These are phyloP conservation scores for Coprinellus micaceus DNA, from an alignment of 768 basidiomycete genomes.

Conservation along the genomic window DNA sequence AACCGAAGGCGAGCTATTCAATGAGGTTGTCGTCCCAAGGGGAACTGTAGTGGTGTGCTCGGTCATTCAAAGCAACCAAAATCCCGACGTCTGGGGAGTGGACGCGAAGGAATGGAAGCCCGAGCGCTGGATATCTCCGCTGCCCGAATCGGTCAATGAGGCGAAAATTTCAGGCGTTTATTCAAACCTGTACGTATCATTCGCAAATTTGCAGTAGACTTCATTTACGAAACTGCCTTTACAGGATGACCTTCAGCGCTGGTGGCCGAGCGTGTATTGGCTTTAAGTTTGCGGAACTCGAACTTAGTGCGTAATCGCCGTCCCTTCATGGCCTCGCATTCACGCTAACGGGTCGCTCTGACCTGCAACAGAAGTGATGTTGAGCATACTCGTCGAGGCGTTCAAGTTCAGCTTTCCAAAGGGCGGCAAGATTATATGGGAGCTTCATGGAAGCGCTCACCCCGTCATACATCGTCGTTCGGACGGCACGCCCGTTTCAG, in stretches of 20 bases:
- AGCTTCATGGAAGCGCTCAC: background rate
- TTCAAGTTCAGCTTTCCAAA: background rate
- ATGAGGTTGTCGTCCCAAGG: no score
- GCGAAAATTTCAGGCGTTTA: conserved; percentile 41
- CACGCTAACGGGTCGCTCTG: no score
- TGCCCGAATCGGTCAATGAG: conserved; percentile 24
- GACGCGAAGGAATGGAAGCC: conserved; percentile 48
- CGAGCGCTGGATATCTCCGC: conserved; percentile 42
- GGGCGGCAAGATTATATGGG: background rate
- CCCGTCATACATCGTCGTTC: background rate
- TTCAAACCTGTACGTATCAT: conserved; percentile 31
- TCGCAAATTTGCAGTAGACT: background rate
- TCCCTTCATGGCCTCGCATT: background rate
- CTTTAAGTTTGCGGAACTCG: conserved; percentile 6
- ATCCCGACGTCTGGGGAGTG: conserved; percentile 41
- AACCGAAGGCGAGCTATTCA: no score
- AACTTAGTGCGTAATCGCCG: conserved; percentile 1
- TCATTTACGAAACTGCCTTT: background rate
- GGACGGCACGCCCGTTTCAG: no score
- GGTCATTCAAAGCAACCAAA: conserved; percentile 24
- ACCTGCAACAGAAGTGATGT: background rate
- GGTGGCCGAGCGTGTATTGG: conserved; percentile 3
- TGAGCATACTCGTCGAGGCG: background rate
- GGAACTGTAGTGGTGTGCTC: no score
- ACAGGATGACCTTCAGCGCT: conserved; percentile 4